A percentile compares a stretch with the other conserved stretches of the same genome.
Evolutionary conservation across 805 yeast species (phyloP).

Genomic region (Candida orba): DNA sequence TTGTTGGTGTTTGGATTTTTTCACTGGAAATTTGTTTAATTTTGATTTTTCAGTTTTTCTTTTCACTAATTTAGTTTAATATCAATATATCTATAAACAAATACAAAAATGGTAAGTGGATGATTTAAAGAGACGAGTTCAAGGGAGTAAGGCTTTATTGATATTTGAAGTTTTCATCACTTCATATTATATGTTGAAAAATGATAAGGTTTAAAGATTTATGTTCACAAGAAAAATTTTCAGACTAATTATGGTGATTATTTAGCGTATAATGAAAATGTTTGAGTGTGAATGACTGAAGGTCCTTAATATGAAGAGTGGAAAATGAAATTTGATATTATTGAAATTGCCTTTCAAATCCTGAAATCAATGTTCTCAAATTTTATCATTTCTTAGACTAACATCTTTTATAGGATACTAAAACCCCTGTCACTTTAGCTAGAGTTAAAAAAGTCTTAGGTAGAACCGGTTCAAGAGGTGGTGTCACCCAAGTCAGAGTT

Average conservation of each 20-base stretch:
- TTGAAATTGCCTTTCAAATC: too few species aligned
- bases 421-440: slow-evolving; percentile 87
- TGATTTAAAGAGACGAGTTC: background rate
- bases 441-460: slow-evolving; percentile 99
- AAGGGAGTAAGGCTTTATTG: background rate
- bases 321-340: too few species aligned
- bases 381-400: background rate
- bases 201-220: too few species aligned
- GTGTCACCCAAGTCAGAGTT: slow-evolving; percentile 98
- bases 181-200: too few species aligned
- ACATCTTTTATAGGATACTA: slow-evolving; percentile 19
- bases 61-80: slow-evolving; percentile 2
- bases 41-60: slow-evolving; percentile 21
- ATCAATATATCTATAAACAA: slow-evolving; percentile 4
- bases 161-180: background rate
- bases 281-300: too few species aligned
- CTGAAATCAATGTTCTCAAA: background rate
- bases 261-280: too few species aligned
- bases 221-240: too few species aligned
- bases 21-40: background rate
- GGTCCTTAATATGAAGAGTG: too few species aligned
- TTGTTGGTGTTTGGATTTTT: slow-evolving; percentile 8
- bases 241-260: too few species aligned
- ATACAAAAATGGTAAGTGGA: slow-evolving; percentile 21
- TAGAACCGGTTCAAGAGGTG: slow-evolving; percentile 99